Percentiles rank a stretch among this genome's conserved stretches.
phyloP scores from a whole-genome alignment of 805 yeast species.

The Candida hispaniensis region DNA sequence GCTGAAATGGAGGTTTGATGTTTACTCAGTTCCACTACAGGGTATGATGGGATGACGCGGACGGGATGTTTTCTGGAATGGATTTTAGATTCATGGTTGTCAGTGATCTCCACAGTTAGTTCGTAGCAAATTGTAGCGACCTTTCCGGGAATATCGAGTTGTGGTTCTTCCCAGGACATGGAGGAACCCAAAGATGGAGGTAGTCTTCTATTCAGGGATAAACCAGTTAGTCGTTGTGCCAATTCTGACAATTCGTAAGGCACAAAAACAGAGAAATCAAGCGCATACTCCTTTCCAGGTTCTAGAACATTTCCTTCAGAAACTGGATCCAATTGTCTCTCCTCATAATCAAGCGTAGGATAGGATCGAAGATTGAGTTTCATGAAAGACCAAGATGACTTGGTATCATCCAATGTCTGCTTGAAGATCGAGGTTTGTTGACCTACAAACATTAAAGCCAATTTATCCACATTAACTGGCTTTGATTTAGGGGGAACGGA shows the following conservation, averaged over 20 bases:
- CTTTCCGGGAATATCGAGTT: slow-evolving; percentile 10
- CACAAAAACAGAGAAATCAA: slow-evolving; percentile 11
- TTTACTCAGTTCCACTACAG: slow-evolving; percentile 11
- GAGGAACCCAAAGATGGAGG: slow-evolving; percentile 15
- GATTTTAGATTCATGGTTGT: slow-evolving; percentile 4
- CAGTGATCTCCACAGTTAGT: slow-evolving; percentile 8
- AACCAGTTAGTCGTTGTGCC: slow-evolving; percentile 12
- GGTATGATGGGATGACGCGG: slow-evolving; percentile 12
- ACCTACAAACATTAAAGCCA: slow-evolving; percentile 7
- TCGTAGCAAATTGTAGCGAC: slow-evolving; percentile 14
- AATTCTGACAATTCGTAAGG: slow-evolving; percentile 13
- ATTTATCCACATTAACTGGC: slow-evolving; percentile 12
- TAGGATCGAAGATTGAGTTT: slow-evolving; percentile 6
- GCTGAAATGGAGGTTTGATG: slow-evolving; percentile 11
- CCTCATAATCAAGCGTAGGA: slow-evolving; percentile 8
- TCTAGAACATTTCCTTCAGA: slow-evolving; percentile 8
- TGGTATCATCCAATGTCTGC: slow-evolving; percentile 13
- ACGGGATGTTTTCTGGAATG: slow-evolving; percentile 12
- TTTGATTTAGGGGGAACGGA: slow-evolving; percentile 3
- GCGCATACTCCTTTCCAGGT: slow-evolving; percentile 9
- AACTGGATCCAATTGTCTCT: slow-evolving; percentile 6
- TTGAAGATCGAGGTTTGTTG: slow-evolving; percentile 12
- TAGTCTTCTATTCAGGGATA: slow-evolving; percentile 14
- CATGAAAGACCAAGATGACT: slow-evolving; percentile 9
- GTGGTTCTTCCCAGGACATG: slow-evolving; percentile 11